phyloP scores from a whole-genome alignment of 164 flowering plant species.

The Stephania cephalantha region DNA sequence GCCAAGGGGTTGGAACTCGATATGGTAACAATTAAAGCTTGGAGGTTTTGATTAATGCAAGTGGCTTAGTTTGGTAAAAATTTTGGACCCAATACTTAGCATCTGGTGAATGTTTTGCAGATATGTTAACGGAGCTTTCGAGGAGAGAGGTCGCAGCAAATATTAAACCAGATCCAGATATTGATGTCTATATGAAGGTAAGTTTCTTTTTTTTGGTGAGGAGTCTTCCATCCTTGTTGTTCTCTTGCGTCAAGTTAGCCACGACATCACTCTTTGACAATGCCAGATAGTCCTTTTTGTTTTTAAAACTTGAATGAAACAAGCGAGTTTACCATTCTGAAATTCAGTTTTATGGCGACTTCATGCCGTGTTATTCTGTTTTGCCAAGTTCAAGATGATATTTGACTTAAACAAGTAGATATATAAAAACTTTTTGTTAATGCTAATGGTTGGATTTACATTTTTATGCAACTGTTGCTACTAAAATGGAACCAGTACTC shows the following conservation, averaged over 20 bases:
- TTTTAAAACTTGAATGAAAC: background rate
- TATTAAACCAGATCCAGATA: constrained; percentile 60
- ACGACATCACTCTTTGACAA: background rate
- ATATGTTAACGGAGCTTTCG: constrained; percentile 55
- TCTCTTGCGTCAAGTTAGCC: background rate
- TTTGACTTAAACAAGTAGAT: too few species aligned
- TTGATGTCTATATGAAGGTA: constrained; percentile 78
- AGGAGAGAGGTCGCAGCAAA: constrained; percentile 65
- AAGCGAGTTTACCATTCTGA: too few species aligned
- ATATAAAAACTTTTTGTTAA: too few species aligned
- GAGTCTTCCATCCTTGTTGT: background rate
- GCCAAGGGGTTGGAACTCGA: constrained; percentile 60
- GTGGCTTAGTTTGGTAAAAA: background rate
- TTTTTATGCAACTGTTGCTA: too few species aligned
- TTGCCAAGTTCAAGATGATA: too few species aligned
- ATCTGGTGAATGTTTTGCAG: constrained; percentile 24
- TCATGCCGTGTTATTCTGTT: too few species aligned
- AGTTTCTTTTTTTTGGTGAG: background rate
- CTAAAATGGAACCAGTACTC: too few species aligned
- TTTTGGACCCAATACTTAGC: too few species aligned
- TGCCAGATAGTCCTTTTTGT: background rate
- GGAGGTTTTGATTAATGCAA: too few species aligned
- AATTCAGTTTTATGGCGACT: too few species aligned
- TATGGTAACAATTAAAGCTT: constrained; percentile 25
- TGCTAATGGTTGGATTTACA: too few species aligned